phyloP scores from a whole-genome alignment of 345 rosid species.

The Crucihimalaya himalaica region DNA sequence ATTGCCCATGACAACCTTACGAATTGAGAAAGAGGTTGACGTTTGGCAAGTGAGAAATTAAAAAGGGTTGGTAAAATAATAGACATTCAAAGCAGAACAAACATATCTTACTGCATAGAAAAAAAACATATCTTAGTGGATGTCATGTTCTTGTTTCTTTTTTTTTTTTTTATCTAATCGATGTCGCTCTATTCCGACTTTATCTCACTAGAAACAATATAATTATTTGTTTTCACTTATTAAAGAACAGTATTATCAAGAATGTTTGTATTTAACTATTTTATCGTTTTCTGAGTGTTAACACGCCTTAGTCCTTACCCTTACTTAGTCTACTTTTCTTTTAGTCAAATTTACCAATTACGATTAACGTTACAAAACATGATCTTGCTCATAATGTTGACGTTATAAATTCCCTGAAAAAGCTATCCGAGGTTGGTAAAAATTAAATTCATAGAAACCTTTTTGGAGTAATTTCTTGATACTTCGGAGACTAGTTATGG shows the following conservation, averaged over 20 bases:
- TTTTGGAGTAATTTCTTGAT: not conserved
- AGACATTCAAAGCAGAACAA: not conserved
- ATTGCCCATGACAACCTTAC: too few relatives aligned
- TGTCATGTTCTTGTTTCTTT: constrained; percentile 27
- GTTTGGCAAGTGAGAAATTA: too few relatives aligned
- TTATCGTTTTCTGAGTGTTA: constrained; percentile 15
- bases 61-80: not conserved
- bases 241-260: not conserved
- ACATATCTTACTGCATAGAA: not conserved
- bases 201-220: constrained; percentile 30
- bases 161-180: constrained; percentile 2
- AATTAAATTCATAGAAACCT: not conserved
- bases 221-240: not conserved
- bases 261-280: not conserved
- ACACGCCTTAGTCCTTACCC: constrained; percentile 19
- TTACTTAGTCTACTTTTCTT: not conserved
- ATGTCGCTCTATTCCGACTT: constrained; percentile 9
- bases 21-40: too few relatives aligned
- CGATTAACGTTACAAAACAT: not conserved
- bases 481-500: not conserved
- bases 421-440: not conserved
- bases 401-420: not conserved
- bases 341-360: not conserved
- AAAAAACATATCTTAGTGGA: constrained; percentile 22
- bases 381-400: not conserved